These are phyloP conservation scores for Colletotrichum sp. DNA, from an alignment of 2,329 filamentous ascomycete species.

Conservation along the genomic window DNA sequence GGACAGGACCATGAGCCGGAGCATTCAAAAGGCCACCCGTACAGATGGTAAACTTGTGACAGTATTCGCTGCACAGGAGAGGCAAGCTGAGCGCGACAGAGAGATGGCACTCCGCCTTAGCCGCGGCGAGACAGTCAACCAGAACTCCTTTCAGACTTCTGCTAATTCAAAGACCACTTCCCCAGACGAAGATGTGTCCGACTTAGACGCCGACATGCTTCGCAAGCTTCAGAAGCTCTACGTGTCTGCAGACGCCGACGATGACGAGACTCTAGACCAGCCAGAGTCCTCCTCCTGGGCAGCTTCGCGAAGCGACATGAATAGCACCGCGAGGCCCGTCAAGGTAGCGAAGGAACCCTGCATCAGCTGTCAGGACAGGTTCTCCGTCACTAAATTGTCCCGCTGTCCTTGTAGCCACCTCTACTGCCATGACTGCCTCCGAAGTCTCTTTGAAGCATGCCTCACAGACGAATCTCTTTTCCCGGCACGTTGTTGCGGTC, in stretches of 20 bases:
- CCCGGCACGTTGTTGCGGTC: slow-evolving; percentile 57
- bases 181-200: neutral
- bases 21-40: slow-evolving; percentile 25
- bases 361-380: neutral
- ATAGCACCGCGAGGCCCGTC: too few species aligned
- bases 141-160: neutral
- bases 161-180: neutral
- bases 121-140: neutral
- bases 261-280: neutral
- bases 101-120: neutral
- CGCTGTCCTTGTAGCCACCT: slow-evolving; percentile 45
- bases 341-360: neutral
- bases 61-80: neutral
- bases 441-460: slow-evolving; percentile 44
- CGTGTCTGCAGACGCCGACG: neutral
- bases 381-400: neutral
- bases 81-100: neutral
- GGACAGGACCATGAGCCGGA: slow-evolving; percentile 22
- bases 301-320: neutral
- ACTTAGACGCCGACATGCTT: neutral
- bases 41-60: slow-evolving; percentile 19
- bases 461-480: slow-evolving; percentile 56
- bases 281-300: neutral
- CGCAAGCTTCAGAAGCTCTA: neutral
- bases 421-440: slow-evolving; percentile 57